These are phyloP conservation scores for Mytilinidion resinicola DNA, from an alignment of 495 filamentous ascomycete species.

Conservation along the genomic window DNA sequence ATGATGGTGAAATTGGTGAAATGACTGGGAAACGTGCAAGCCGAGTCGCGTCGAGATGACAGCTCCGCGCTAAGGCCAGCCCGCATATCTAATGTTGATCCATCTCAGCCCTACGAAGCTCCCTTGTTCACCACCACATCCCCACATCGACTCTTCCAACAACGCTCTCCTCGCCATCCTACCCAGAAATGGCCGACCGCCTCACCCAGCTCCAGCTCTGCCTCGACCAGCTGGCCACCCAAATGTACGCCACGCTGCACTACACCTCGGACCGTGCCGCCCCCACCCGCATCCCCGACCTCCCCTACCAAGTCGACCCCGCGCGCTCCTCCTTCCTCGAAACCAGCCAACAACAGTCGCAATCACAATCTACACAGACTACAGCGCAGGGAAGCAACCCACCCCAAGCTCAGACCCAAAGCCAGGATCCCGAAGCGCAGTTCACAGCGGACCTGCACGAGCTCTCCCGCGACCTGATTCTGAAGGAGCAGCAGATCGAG, in stretches of 20 bases:
- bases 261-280: slow-evolving; percentile 65
- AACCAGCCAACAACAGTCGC: slow-evolving; percentile 38
- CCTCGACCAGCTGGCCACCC: slow-evolving; percentile 71
- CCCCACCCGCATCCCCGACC: slow-evolving; percentile 57
- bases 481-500: slow-evolving; percentile 94
- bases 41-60: no score
- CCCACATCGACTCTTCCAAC: not conserved
- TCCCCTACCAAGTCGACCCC: slow-evolving; percentile 66
- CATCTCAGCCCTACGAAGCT: slow-evolving; percentile 16
- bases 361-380: slow-evolving; percentile 9
- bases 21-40: no score
- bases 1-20: no score
- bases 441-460: slow-evolving; percentile 71
- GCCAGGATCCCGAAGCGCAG: slow-evolving; percentile 37
- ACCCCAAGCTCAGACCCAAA: slow-evolving; percentile 27
- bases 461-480: slow-evolving; percentile 76
- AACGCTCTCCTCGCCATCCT: not conserved
- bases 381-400: slow-evolving; percentile 1
- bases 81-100: no score
- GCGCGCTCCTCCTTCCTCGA: slow-evolving; percentile 58
- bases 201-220: slow-evolving; percentile 93
- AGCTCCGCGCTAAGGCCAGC: no score
- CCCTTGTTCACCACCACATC: not conserved
- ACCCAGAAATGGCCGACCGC: slow-evolving; percentile 68
- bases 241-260: slow-evolving; percentile 6